Evolutionary conservation across 768 basidiomycete species (phyloP).

Genomic region (Tricholoma saponaceum): DNA sequence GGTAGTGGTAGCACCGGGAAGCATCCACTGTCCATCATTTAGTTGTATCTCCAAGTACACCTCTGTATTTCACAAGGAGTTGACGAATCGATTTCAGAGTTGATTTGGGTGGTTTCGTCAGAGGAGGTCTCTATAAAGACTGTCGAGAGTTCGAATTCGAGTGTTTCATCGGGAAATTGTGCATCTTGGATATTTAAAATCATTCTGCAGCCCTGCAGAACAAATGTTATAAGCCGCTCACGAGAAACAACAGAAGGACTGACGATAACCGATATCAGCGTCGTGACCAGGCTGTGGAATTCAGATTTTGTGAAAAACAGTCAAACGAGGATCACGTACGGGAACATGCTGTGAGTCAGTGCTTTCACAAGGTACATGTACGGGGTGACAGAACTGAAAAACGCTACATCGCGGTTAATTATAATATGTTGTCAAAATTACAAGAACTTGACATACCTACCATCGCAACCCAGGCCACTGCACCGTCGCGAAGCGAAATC

Average conservation of each 20-base stretch:
- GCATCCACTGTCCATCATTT: too few relatives aligned
- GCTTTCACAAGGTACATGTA: conserved; percentile 7
- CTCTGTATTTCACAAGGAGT: too few relatives aligned
- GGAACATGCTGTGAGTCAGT: conserved; percentile 8
- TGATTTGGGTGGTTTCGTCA: too few relatives aligned
- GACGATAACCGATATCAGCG: conserved; percentile 9
- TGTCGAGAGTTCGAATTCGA: background rate
- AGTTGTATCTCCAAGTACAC: too few relatives aligned
- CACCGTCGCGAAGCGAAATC: conserved; percentile 6
- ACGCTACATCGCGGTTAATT: background rate
- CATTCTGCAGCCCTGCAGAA: conserved; percentile 7
- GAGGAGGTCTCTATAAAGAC: background rate
- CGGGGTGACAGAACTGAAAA: conserved; percentile 5
- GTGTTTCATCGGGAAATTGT: background rate
- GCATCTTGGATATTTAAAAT: conserved; percentile 1
- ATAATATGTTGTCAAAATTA: background rate
- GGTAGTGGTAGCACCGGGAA: too few relatives aligned
- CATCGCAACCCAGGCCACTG: conserved; percentile 3
- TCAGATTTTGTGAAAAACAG: background rate
- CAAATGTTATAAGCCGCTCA: background rate
- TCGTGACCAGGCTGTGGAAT: conserved; percentile 5
- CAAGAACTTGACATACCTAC: background rate
- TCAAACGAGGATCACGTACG: background rate
- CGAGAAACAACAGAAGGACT: background rate
- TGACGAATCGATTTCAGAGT: too few relatives aligned